Base-by-base conservation (phyloP, 2,329 filamentous ascomycete genomes). In the Alternaria viburni region DNA sequence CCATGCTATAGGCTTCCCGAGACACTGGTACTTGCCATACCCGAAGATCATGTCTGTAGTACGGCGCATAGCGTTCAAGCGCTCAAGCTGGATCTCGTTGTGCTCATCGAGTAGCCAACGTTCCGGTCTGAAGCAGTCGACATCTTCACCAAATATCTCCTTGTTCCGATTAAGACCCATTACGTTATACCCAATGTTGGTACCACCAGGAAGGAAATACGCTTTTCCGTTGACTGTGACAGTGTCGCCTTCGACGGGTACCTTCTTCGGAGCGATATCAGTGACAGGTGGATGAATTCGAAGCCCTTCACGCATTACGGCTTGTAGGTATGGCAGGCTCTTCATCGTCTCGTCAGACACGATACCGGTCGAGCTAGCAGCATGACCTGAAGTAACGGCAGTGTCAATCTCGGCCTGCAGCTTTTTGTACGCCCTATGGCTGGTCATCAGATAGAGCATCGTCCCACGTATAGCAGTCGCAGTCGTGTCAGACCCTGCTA, bases 401-500 rank as follows among this genome's bases (percentile, higher is more conserved):
- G 63, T 62, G 62, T 81, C 77, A 3, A 85, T 80, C 65, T 89
- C 85, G 0, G 56, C 75, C 3, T 81, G 81, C 0, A 89, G 77
- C 1, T 71, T 81, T 3, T 64, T 51, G 56, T 83, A 81, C 0
- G 86, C 81, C 1, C 74, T 76, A 0, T 84, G 83, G 15, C 81
- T 83, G 5, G 84, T 83, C 5, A 84, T 79, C 41, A 89, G 73
- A 68, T 86, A 81, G 17, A 88, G 79, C 62, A 88, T 72, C 0
- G 81, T 85, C 17, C 82, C 78, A 3, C 86, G 84, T 9, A 89
- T 82, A 0, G 82, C 82, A 0, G 85, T 86, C 1, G 87, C 86
- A 0, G 86, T 86, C 0, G 86, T 88, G 62, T 89, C 87, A 1
- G 85, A 85, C 3, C 87, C 87, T 5, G 86, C 86, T 7, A 86